These are phyloP conservation scores for Thoreauomyces humboldtii DNA, from an alignment of 192 early-diverging fungal genomes.

Conservation along the genomic window DNA sequence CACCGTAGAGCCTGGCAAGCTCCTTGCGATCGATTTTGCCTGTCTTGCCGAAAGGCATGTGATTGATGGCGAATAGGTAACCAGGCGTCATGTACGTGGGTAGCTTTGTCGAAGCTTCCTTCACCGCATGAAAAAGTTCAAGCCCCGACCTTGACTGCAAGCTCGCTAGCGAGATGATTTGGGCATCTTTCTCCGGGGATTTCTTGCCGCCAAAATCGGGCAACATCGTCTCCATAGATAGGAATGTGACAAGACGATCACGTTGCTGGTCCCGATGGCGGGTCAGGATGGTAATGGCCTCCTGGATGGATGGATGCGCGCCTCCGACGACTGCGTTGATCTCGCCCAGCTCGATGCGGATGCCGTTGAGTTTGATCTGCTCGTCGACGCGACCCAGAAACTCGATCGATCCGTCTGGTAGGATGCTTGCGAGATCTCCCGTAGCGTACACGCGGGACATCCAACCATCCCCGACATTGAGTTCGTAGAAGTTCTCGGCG, in stretches of 20 bases:
- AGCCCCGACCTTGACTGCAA: not conserved
- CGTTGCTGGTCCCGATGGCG: constrained; percentile 1
- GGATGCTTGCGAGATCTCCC: constrained; percentile 13
- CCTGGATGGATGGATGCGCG: not conserved
- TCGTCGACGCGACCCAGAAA: constrained; percentile 24
- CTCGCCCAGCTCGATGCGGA: constrained; percentile 33
- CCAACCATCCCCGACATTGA: not conserved
- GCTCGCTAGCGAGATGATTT: not conserved
- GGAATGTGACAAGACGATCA: constrained; percentile 1
- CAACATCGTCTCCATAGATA: too few relatives aligned
- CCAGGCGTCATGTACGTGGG: constrained; percentile 20
- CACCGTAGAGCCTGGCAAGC: not conserved
- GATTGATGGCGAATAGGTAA: constrained; percentile 7
- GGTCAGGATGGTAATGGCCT: constrained; percentile 8
- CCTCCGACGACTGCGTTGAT: not conserved
- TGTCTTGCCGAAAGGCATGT: constrained; percentile 2
- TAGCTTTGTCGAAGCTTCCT: not conserved
- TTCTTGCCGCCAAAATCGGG: not conserved
- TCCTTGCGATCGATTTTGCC: constrained; percentile 15
- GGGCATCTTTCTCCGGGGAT: not conserved
- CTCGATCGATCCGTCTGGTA: not conserved
- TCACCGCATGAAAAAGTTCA: not conserved
- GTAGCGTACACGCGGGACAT: constrained; percentile 15
- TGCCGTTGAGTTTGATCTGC: constrained; percentile 32
- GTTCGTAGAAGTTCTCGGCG: constrained; percentile 26